These are phyloP conservation scores for Pisolithus thermaeus DNA, from an alignment of 1,284 basidiomycete genomes.

Conservation along the genomic window DNA sequence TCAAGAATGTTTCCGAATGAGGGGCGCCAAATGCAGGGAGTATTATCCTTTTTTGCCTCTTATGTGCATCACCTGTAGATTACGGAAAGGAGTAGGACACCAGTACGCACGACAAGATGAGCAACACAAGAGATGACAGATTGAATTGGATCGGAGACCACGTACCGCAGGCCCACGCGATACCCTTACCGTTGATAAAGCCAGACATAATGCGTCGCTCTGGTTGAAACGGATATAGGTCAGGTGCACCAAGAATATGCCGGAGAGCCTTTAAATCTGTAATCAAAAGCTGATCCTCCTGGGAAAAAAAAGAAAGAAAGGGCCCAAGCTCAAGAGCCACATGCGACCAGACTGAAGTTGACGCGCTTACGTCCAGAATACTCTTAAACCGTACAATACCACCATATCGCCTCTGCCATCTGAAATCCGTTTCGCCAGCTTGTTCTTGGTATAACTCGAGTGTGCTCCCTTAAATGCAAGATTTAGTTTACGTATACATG, in stretches of 20 bases:
- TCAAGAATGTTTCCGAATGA: slow-evolving; percentile 34
- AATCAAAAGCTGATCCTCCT: slow-evolving; percentile 25
- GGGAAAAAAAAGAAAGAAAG: not conserved
- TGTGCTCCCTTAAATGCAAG: slow-evolving; percentile 18
- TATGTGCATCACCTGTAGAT: slow-evolving; percentile 36
- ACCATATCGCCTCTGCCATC: slow-evolving; percentile 28
- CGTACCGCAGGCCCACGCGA: slow-evolving; percentile 38
- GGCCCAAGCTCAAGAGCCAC: not conserved
- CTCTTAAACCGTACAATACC: slow-evolving; percentile 24
- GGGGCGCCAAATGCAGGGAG: slow-evolving; percentile 38
- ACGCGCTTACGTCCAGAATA: slow-evolving; percentile 18
- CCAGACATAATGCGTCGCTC: slow-evolving; percentile 27
- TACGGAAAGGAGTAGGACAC: too few species aligned
- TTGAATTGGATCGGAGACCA: not conserved
- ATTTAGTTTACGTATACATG: too few species aligned
- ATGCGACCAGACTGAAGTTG: not conserved
- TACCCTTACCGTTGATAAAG: slow-evolving; percentile 29
- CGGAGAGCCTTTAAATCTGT: slow-evolving; percentile 39
- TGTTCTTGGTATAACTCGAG: slow-evolving; percentile 20
- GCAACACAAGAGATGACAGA: not conserved
- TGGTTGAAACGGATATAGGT: slow-evolving; percentile 34
- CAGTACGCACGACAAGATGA: not conserved
- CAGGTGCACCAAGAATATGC: slow-evolving; percentile 35
- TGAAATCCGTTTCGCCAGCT: slow-evolving; percentile 21
- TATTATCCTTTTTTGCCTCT: slow-evolving; percentile 39